These are phyloP conservation scores for Tetradesmus obliquus DNA, from an alignment of 139 green algal species.

Conservation along the genomic window DNA sequence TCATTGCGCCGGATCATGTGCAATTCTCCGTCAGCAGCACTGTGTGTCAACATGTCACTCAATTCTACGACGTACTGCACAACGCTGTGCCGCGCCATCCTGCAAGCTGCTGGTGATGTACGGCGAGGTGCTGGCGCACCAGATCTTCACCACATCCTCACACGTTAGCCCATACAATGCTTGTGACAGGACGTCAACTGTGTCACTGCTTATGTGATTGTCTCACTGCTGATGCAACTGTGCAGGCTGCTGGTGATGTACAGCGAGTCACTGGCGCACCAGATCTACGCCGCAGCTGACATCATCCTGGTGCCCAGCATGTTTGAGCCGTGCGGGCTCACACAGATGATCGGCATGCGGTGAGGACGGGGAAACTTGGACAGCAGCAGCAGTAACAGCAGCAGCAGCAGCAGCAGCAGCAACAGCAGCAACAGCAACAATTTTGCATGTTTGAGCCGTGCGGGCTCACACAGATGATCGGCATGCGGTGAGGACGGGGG, in stretches of 20 bases:
- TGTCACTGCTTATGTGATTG: background rate
- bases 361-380: constrained; percentile 57
- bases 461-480: constrained; percentile 93
- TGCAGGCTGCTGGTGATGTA: constrained; percentile 77
- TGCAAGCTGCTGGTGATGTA: too few species aligned
- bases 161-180: background rate
- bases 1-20: too few species aligned
- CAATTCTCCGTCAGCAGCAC: too few species aligned
- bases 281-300: constrained; percentile 93
- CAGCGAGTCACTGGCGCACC: constrained; percentile 87
- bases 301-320: constrained; percentile 95
- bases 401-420: too few species aligned
- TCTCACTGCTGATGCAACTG: background rate
- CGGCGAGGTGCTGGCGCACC: too few species aligned
- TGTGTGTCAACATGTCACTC: too few species aligned
- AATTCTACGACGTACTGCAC: too few species aligned
- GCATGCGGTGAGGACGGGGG: constrained; percentile 69
- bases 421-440: too few species aligned
- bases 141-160: too few species aligned
- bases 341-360: constrained; percentile 88
- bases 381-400: background rate
- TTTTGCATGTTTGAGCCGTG: constrained; percentile 95
- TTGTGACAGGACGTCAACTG: background rate
- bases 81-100: too few species aligned
- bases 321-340: constrained; percentile 98